Evolutionary conservation across 768 basidiomycete species (phyloP).

Genomic region (Lactifluus echinatus): DNA sequence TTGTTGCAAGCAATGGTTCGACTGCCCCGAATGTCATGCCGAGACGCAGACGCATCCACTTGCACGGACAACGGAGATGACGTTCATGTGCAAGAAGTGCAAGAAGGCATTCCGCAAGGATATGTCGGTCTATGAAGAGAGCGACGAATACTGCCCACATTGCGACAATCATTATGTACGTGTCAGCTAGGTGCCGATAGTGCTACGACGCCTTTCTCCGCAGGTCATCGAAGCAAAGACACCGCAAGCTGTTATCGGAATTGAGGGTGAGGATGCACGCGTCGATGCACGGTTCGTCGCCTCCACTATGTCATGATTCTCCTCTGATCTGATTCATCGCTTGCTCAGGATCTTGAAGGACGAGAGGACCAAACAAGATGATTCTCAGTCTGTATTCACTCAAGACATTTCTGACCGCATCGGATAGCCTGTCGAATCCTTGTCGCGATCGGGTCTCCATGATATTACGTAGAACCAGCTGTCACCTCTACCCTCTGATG

Average conservation of each 20-base stretch:
- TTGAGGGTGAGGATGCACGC: conserved; percentile 88
- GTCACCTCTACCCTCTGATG: no score
- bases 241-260: conserved; percentile 72
- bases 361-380: conserved; percentile 56
- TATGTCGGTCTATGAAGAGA: conserved; percentile 86
- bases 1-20: conserved; percentile 97
- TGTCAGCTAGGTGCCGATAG: not conserved
- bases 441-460: no score
- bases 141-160: conserved; percentile 96
- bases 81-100: conserved; percentile 80
- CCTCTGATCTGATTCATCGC: not conserved
- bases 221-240: conserved; percentile 92
- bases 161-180: conserved; percentile 97
- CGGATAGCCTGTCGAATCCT: conserved; percentile 28
- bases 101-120: conserved; percentile 97
- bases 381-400: conserved; percentile 41
- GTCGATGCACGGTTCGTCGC: conserved; percentile 69
- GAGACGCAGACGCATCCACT: conserved; percentile 72
- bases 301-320: not conserved
- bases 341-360: conserved; percentile 79
- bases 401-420: conserved; percentile 40
- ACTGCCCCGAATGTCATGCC: conserved; percentile 93
- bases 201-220: not conserved
- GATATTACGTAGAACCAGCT: not conserved
- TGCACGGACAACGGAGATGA: conserved; percentile 73